phyloP scores from a whole-genome alignment of 805 yeast genomes.

The Tetrapisispora iriomotensis region DNA sequence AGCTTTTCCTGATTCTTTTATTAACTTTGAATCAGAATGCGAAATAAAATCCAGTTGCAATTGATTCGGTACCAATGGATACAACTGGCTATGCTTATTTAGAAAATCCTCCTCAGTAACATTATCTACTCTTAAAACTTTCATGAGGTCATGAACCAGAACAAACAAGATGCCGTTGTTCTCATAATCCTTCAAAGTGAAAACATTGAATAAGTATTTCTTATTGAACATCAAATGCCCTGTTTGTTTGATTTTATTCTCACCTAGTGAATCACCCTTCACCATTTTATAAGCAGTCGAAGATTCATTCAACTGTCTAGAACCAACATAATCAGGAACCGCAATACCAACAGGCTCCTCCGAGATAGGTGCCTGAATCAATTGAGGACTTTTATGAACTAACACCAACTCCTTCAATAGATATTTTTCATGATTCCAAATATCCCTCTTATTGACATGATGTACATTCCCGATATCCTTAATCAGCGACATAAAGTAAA shows the following conservation, averaged over 20 bases:
- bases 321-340: slow-evolving; percentile 13
- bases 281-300: slow-evolving; percentile 11
- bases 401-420: slow-evolving; percentile 18
- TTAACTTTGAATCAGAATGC: slow-evolving; percentile 20
- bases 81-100: slow-evolving; percentile 31
- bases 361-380: slow-evolving; percentile 16
- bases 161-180: slow-evolving; percentile 32
- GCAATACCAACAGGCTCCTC: slow-evolving; percentile 13
- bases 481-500: too few relatives aligned
- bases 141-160: slow-evolving; percentile 28
- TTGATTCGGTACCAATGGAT: slow-evolving; percentile 30
- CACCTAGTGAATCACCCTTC: slow-evolving; percentile 37
- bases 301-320: slow-evolving; percentile 3
- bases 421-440: slow-evolving; percentile 14
- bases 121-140: slow-evolving; percentile 32
- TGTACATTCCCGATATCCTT: not conserved
- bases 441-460: not conserved
- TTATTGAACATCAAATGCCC: slow-evolving; percentile 34
- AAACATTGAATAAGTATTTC: slow-evolving; percentile 32
- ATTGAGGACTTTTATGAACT: slow-evolving; percentile 10
- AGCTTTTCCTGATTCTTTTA: slow-evolving; percentile 16
- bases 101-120: slow-evolving; percentile 36
- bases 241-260: slow-evolving; percentile 32
- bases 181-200: slow-evolving; percentile 22
- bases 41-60: slow-evolving; percentile 32